Conservation (phyloP, 73 alveolate species). For the Durusdinium trenchii region DNA sequence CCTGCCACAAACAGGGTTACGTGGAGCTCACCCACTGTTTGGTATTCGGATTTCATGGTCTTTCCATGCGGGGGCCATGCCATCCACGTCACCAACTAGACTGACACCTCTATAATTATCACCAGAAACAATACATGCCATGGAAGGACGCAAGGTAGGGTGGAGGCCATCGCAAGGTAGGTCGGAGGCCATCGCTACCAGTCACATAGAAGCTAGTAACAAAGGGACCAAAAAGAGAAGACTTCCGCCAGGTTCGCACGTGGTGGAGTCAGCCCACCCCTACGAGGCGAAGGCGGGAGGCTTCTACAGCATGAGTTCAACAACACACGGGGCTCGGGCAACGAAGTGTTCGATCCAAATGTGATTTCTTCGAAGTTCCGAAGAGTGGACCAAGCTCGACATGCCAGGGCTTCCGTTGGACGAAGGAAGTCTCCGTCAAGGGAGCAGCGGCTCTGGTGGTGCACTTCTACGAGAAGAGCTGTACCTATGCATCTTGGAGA, state of each 20-base stretch:
- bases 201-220: background rate
- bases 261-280: constrained; percentile 89
- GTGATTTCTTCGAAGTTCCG: background rate
- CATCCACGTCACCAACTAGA: background rate
- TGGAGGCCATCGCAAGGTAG: background rate
- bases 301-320: background rate
- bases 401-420: constrained; percentile 90
- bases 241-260: constrained; percentile 73
- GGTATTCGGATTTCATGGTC: no score
- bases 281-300: constrained; percentile 68
- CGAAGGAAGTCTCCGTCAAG: constrained; percentile 69
- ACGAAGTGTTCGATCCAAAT: background rate
- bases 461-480: constrained; percentile 89
- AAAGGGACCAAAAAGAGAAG: no score
- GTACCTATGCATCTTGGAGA: constrained; percentile 71
- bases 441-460: constrained; percentile 74
- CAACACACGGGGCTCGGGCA: background rate
- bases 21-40: no score
- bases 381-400: background rate
- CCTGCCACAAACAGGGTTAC: no score
- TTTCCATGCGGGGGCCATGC: no score
- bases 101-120: background rate
- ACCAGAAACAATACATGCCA: no score
- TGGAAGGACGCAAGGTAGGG: background rate
- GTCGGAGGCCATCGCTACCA: background rate